These are phyloP conservation scores for Teunomyces gatunensis DNA, from an alignment of 805 yeast genomes.

Conservation along the genomic window DNA sequence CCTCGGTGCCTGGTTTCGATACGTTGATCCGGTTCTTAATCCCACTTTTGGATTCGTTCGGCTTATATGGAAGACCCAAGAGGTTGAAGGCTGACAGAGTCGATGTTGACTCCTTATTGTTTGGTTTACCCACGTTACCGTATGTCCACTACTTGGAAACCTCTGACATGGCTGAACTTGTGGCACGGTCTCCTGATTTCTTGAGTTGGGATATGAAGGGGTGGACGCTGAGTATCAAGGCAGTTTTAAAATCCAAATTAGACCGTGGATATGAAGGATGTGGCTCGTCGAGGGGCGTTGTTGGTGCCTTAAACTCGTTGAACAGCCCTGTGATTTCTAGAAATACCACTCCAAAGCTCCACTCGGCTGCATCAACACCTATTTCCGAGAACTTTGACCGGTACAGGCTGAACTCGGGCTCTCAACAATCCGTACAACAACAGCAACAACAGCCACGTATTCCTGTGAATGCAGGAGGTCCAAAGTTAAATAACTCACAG, in stretches of 20 bases:
- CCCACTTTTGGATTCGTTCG: conserved; percentile 42
- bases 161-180: conserved; percentile 25
- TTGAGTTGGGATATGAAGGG: conserved; percentile 36
- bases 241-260: conserved; percentile 32
- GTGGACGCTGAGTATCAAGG: conserved; percentile 33
- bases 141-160: conserved; percentile 41
- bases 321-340: conserved; percentile 33
- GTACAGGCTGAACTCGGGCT: background rate
- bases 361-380: background rate
- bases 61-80: conserved; percentile 45
- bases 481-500: background rate
- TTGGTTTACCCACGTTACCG: conserved; percentile 47
- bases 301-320: conserved; percentile 58
- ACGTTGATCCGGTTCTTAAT: conserved; percentile 44
- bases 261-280: conserved; percentile 66
- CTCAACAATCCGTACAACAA: background rate
- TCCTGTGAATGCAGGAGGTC: background rate
- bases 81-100: conserved; percentile 41
- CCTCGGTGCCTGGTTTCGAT: conserved; percentile 48
- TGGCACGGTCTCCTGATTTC: conserved; percentile 16
- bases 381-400: background rate
- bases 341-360: background rate
- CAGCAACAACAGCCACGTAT: background rate
- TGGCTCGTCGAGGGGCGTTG: conserved; percentile 64
- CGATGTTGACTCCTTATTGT: conserved; percentile 39